Evolutionary conservation across 1,284 basidiomycete genomes (phyloP), one percentile per base, ranked within the genome.

Genomic region (Rhodotorula sp.): DNA sequence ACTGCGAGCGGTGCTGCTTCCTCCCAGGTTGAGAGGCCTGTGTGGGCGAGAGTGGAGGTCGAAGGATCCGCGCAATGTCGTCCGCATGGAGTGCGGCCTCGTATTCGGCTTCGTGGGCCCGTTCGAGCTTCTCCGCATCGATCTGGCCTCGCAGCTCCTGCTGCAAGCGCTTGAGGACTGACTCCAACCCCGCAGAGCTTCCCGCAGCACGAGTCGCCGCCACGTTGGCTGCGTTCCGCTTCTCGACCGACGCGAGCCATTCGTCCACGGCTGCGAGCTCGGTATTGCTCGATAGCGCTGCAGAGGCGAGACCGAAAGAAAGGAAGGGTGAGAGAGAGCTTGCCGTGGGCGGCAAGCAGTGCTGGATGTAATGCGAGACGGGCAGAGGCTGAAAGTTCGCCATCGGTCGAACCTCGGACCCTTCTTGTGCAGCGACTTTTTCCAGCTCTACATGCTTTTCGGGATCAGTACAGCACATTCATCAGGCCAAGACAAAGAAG

Each of bases 391-490:
- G 38, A 52, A 73, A 76, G 8, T 48, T 45, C 1, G 74, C 74
- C 34, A 57, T 23, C 0, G 74, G 74, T 3, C 69, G 66, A 21
- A 63, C 18, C 18, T 73, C 72, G 31, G 72, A 62, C 3, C 62
- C 62, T 48, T 75, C 73, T 47, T 68, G 70, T 10, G 52, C 52
- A 6, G 73, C 73, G 54, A 71, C 66, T n/a, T 71, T 73, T 38
- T 76, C 74, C 58, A 76, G 67, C 43, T 76, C 74, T 75, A 63
- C 12, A 21, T 10, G 8, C 6, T 34, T 3, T 18, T 8, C 2
- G 14, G 5, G 4, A 5, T 31, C 4, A 5, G 28, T 16, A 10
- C 38, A 34, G 4, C 5, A n/a, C 56, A 7, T 10, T 34, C 23
- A 21, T 12, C 16, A 38, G 49, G 5, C 4, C 7, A 26, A 55